Percentiles rank a stretch among this genome's conserved stretches.
These are phyloP conservation scores for Suillus variegatus DNA, from an alignment of 768 basidiomycete genomes.

Conservation along the genomic window DNA sequence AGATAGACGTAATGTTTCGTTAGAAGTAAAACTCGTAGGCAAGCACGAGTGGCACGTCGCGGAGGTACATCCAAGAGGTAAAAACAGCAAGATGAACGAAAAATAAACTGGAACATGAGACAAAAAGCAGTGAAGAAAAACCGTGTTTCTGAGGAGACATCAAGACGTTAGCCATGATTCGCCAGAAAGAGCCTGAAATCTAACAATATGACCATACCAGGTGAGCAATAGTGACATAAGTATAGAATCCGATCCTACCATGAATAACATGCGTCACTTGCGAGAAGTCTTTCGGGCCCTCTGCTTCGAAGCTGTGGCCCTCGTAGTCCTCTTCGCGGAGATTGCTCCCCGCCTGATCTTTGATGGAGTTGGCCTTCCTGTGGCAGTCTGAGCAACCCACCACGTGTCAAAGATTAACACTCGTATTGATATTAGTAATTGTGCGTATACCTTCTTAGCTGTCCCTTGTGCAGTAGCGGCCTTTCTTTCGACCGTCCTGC, in stretches of 20 bases:
- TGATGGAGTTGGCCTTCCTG: background rate
- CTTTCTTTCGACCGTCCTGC: conserved; percentile 13
- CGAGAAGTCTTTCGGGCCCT: background rate
- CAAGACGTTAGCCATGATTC: conserved; percentile 5
- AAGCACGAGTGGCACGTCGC: background rate
- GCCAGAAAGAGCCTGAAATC: conserved; percentile 7
- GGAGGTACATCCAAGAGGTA: conserved; percentile 5
- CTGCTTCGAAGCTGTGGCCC: conserved; percentile 2
- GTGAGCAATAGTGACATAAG: conserved; percentile 1
- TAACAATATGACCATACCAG: background rate
- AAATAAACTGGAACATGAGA: conserved; percentile 2
- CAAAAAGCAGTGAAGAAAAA: conserved; percentile 1
- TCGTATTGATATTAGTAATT: background rate
- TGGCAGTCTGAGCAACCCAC: background rate
- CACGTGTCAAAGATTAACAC: conserved; percentile 1
- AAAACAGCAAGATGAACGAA: background rate
- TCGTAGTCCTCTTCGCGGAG: conserved; percentile 1
- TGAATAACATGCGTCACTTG: conserved; percentile 7
- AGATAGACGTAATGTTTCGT: background rate
- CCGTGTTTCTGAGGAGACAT: conserved; percentile 6
- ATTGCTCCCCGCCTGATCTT: background rate
- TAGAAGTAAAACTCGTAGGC: conserved; percentile 5
- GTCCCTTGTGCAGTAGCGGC: conserved; percentile 7
- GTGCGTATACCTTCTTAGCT: conserved; percentile 13
- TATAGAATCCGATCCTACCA: conserved; percentile 5